A percentile compares a stretch with the other conserved stretches of the same genome.
phyloP scores from a whole-genome alignment of 768 basidiomycete genomes.

The Saitozyma podzolica region DNA sequence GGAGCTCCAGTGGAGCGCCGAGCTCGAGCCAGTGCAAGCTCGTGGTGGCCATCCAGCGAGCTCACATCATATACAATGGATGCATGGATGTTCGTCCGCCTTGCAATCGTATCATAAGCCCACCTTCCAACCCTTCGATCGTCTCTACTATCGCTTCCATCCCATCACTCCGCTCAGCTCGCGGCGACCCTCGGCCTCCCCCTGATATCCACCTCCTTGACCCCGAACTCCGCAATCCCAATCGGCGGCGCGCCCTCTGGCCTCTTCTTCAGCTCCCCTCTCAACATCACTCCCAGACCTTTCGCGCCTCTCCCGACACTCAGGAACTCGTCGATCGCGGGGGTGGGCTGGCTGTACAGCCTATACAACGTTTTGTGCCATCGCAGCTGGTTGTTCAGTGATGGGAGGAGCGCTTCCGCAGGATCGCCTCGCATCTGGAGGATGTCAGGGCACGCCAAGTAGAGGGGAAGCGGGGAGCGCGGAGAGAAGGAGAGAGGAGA shows the following conservation, averaged over 20 bases:
- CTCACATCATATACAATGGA: no score
- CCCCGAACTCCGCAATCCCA: slow-evolving; percentile 35
- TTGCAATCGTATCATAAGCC: no score
- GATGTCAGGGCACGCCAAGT: neutral
- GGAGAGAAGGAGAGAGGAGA: neutral
- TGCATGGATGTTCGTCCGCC: no score
- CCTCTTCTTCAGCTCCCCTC: slow-evolving; percentile 38
- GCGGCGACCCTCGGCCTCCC: neutral
- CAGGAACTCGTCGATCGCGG: slow-evolving; percentile 25
- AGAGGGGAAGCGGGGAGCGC: neutral
- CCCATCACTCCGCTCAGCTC: no score
- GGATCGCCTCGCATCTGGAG: slow-evolving; percentile 15
- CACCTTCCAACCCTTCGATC: no score
- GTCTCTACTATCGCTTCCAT: no score
- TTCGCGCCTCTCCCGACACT: slow-evolving; percentile 49
- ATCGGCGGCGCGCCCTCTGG: slow-evolving; percentile 21
- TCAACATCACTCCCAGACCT: slow-evolving; percentile 46
- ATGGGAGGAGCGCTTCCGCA: slow-evolving; percentile 30
- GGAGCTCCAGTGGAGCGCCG: no score
- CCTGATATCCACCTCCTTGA: slow-evolving; percentile 15
- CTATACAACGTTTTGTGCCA: slow-evolving; percentile 46
- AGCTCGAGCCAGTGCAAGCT: no score
- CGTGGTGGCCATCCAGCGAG: no score
- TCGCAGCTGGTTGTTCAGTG: slow-evolving; percentile 38
- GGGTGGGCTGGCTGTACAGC: slow-evolving; percentile 25